These are phyloP conservation scores for Penicillium ochrochloron DNA, from an alignment of 495 filamentous ascomycete species.

Conservation along the genomic window DNA sequence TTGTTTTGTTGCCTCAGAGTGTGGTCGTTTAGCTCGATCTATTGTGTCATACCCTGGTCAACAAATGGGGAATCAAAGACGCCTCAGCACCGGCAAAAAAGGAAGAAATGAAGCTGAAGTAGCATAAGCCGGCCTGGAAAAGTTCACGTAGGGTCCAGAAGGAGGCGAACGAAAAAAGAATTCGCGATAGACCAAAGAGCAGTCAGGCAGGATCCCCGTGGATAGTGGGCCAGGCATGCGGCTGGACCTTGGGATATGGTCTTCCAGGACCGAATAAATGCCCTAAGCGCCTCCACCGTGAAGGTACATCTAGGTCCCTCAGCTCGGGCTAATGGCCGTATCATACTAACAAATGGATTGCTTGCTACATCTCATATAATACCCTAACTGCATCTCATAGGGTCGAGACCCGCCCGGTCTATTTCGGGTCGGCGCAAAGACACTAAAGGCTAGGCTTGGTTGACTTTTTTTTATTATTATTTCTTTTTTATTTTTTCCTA, in stretches of 20 bases:
- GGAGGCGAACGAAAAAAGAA: conserved; percentile 15
- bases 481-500: conserved; percentile 9
- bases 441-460: conserved; percentile 10
- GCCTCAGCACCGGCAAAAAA: conserved; percentile 29
- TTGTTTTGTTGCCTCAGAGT: conserved; percentile 22
- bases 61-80: conserved; percentile 22
- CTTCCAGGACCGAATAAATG: conserved; percentile 14
- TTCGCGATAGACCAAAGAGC: conserved; percentile 24
- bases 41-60: conserved; percentile 18
- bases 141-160: conserved; percentile 16
- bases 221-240: conserved; percentile 30
- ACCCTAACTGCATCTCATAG: conserved; percentile 23
- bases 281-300: conserved; percentile 22
- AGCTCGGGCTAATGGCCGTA: conserved; percentile 19
- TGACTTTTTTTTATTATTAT: conserved; percentile 3
- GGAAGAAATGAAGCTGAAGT: conserved; percentile 19
- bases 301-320: conserved; percentile 18
- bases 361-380: conserved; percentile 27
- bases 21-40: conserved; percentile 23
- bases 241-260: conserved; percentile 26
- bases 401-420: conserved; percentile 26
- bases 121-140: conserved; percentile 30
- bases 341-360: conserved; percentile 16
- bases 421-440: conserved; percentile 20
- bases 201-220: conserved; percentile 27